A percentile compares a stretch with the other conserved stretches of the same genome.
Conservation (phyloP, 495 filamentous ascomycete species). For the Penicillium herquei region DNA sequence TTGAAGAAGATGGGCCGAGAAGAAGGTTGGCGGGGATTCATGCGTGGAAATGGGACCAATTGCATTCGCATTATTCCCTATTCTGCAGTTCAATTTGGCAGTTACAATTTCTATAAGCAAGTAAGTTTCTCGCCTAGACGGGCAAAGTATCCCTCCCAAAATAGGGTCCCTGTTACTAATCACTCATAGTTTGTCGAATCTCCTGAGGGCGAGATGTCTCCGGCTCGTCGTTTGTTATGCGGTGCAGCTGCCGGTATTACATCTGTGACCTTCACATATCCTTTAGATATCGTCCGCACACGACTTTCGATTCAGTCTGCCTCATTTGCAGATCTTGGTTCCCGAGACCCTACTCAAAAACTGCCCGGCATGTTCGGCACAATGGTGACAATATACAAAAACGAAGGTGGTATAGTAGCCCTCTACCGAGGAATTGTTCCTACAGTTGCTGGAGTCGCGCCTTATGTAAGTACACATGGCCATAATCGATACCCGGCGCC, state of each 20-base stretch:
- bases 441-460: slow-evolving; percentile 92
- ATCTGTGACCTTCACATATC: slow-evolving; percentile 77
- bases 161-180: background rate
- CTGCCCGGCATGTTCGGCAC: slow-evolving; percentile 93
- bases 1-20: slow-evolving; percentile 93
- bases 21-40: slow-evolving; percentile 93
- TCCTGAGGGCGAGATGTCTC: slow-evolving; percentile 64
- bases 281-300: slow-evolving; percentile 94
- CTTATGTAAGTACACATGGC: slow-evolving; percentile 65
- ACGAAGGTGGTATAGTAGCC: slow-evolving; percentile 79
- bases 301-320: slow-evolving; percentile 94
- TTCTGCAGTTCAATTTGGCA: slow-evolving; percentile 95
- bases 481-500: slow-evolving; percentile 3
- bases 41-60: slow-evolving; percentile 97
- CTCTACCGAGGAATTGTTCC: slow-evolving; percentile 92
- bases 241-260: slow-evolving; percentile 92
- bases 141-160: background rate
- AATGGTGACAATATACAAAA: slow-evolving; percentile 80
- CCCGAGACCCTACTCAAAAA: slow-evolving; percentile 45
- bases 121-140: slow-evolving; percentile 47
- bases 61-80: slow-evolving; percentile 98
- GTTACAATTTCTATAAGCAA: slow-evolving; percentile 95
- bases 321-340: slow-evolving; percentile 75
- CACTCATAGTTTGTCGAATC: slow-evolving; percentile 70
- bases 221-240: slow-evolving; percentile 71